phyloP scores from a whole-genome alignment of 2,329 filamentous ascomycete genomes.

The Cercospora sp. region DNA sequence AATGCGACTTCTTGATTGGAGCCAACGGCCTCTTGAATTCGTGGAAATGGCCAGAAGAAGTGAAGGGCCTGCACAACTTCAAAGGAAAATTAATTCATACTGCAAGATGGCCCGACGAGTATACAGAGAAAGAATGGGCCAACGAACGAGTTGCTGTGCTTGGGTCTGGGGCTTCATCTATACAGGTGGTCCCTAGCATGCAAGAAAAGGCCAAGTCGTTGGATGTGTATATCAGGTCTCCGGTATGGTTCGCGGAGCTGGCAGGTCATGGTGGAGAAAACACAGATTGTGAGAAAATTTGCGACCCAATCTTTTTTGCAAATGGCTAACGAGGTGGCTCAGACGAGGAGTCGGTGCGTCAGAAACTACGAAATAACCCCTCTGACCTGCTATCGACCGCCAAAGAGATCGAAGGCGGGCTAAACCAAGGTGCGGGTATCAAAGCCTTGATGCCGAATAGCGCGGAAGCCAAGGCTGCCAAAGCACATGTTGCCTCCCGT shows the following conservation, averaged over 20 bases:
- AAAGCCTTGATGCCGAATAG: slow-evolving; percentile 16
- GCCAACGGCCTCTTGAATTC: not conserved
- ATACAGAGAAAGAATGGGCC: not conserved
- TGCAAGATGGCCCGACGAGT: not conserved
- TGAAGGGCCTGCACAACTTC: not conserved
- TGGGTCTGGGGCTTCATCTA: not conserved
- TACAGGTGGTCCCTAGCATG: not conserved
- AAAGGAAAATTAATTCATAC: not conserved
- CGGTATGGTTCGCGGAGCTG: not conserved
- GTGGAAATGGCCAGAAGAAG: not conserved
- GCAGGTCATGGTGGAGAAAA: not conserved
- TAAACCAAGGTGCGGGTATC: slow-evolving; percentile 16
- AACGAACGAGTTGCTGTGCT: not conserved
- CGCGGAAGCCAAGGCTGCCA: not conserved
- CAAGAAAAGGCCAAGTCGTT: not conserved
- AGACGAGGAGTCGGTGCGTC: not conserved
- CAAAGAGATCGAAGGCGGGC: slow-evolving; percentile 13
- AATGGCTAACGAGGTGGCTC: not conserved
- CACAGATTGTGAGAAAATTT: not conserved
- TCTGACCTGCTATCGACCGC: slow-evolving; percentile 3
- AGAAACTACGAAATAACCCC: not conserved
- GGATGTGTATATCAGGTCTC: not conserved
- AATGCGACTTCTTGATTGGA: not conserved
- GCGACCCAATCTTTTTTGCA: too few species aligned
- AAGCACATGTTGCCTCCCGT: not conserved